Percentiles rank a stretch among this genome's conserved stretches.
Conservation (phyloP, 129 eudicot genomes). For the Cynara cardunculus region DNA sequence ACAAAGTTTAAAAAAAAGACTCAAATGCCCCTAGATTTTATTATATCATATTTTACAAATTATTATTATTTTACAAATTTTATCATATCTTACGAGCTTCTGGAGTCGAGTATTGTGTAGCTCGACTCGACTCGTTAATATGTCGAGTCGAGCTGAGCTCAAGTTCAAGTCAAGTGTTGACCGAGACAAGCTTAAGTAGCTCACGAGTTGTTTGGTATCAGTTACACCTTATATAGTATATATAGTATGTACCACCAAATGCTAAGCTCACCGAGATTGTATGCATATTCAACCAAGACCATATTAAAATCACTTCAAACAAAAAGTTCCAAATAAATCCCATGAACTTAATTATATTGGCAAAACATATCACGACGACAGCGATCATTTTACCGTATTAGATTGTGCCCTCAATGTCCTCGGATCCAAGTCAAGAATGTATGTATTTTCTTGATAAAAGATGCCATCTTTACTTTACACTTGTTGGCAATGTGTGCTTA, state of each 20-base stretch:
- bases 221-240: too few species aligned
- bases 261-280: neutral
- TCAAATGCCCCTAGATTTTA: too few species aligned
- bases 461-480: constrained; percentile 11
- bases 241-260: neutral
- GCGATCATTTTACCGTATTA: neutral
- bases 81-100: too few species aligned
- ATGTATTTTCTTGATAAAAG: neutral
- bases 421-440: constrained; percentile 2
- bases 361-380: neutral
- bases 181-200: too few species aligned
- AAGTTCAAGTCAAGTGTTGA: too few species aligned
- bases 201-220: too few species aligned
- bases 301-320: neutral
- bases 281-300: neutral
- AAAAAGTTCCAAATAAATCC: neutral
- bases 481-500: constrained; percentile 14
- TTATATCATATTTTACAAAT: too few species aligned
- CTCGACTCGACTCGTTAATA: too few species aligned
- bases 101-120: too few species aligned
- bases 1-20: too few species aligned
- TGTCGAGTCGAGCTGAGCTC: too few species aligned
- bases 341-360: neutral
- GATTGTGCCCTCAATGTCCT: constrained; percentile 10
- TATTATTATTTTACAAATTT: too few species aligned